These are phyloP conservation scores for Tripterygium wilfordii DNA, from an alignment of 177 flowering plant species.

Conservation along the genomic window DNA sequence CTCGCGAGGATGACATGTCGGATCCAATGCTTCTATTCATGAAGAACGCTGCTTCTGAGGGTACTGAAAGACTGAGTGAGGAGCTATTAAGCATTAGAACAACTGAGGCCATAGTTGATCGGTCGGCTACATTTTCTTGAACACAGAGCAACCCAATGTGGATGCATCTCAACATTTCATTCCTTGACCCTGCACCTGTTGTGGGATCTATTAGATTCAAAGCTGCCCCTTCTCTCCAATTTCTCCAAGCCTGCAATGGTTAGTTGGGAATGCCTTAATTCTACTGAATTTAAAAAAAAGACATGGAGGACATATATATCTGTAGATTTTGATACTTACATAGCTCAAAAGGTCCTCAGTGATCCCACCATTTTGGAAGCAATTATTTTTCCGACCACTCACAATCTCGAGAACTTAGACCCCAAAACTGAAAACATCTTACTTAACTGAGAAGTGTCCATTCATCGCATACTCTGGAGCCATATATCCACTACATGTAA, in stretches of 20 bases:
- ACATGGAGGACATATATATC: background rate
- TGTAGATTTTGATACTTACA: slow-evolving; percentile 15
- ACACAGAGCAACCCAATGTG: slow-evolving; percentile 29
- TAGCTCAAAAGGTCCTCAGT: slow-evolving; percentile 14
- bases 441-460: slow-evolving; percentile 26
- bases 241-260: slow-evolving; percentile 26
- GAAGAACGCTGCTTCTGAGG: slow-evolving; percentile 15
- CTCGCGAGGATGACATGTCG: background rate
- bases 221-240: slow-evolving; percentile 23
- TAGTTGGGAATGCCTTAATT: background rate
- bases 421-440: slow-evolving; percentile 34
- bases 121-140: slow-evolving; percentile 20
- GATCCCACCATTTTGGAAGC: slow-evolving; percentile 1
- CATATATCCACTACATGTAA: slow-evolving; percentile 30
- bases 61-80: slow-evolving; percentile 21
- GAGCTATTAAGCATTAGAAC: slow-evolving; percentile 22
- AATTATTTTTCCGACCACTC: slow-evolving; percentile 20
- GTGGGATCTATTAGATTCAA: slow-evolving; percentile 16
- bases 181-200: slow-evolving; percentile 7
- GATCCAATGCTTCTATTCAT: slow-evolving; percentile 1
- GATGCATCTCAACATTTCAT: slow-evolving; percentile 25
- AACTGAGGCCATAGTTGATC: slow-evolving; percentile 31
- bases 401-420: slow-evolving; percentile 28
- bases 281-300: too few species aligned
- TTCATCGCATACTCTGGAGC: slow-evolving; percentile 33